Base-by-base conservation (phyloP, 2,329 filamentous ascomycete species). In the Coleophoma cylindrospora region DNA sequence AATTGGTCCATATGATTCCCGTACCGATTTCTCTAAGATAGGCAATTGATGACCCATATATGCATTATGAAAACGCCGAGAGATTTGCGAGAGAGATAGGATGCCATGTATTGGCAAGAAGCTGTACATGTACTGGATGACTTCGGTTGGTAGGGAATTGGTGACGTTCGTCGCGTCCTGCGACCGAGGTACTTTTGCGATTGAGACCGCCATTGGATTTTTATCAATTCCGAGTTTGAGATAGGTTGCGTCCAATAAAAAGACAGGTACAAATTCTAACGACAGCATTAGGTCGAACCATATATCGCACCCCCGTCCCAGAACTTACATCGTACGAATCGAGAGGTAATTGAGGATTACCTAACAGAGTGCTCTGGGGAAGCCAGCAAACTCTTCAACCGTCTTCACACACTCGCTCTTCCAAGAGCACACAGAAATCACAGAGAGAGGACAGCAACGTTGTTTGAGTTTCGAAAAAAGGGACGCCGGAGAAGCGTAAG, bases 61-160 rank as follows among this genome's bases (percentile, higher is more conserved):
- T 27, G 53, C 56, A n/a, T 53, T 53, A 45, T 62, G 59, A 38
- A 58, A 57, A 43, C 52, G 54, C 45, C 55, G 57, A 11, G 57
- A 62, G 22, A 60, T 61, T 55, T 61, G 61, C 14, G 62, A 53
- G 6, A 64, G 51, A 49, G 60, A 51, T 8, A 64, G 50, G n/a
- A 62, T 54, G 40, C 62, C 61, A 54, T 57, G 51, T 19, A 64
- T 54, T 34, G 55, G 56, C 12, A 56, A 48, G 38, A 55, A 58
- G 49, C 62, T 60, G 52, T 60, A 62, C 51, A 64, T 64, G 49
- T 55, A 60, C 46, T 64, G 61, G 11, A 64, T 51, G 49, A 64
- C 45, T 55, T 64, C 62, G n/a, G 60, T 64, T 22, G 62, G 62
- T 45, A 64, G 57, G 44, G 33, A 40, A 49, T 47, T 44, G 34